Percentiles rank a stretch among this genome's conserved stretches.
Evolutionary conservation across 106 monocot species (phyloP).

Genomic region (Phalaenopsis equestris): DNA sequence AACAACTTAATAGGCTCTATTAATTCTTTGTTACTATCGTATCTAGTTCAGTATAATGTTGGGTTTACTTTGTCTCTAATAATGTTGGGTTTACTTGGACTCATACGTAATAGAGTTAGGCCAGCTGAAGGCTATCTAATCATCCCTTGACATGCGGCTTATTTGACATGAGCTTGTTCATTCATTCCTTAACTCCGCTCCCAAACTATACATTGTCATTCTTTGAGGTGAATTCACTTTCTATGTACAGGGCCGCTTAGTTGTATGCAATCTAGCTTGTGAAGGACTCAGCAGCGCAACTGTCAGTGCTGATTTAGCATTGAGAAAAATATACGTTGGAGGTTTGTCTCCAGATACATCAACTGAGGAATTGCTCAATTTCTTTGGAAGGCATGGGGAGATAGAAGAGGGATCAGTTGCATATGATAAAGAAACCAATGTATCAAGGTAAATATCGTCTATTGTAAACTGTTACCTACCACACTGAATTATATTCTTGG

Average conservation of each 20-base stretch:
- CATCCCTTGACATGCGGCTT: too few species aligned
- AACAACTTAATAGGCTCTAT: too few species aligned
- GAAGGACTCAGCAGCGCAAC: conserved; percentile 34
- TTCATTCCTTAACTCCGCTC: too few species aligned
- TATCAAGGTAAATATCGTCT: conserved; percentile 25
- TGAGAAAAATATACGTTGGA: conserved; percentile 42
- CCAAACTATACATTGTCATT: too few species aligned
- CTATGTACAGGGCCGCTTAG: conserved; percentile 31
- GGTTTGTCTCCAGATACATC: conserved; percentile 44
- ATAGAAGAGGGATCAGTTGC: conserved; percentile 62
- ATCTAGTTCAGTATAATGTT: too few species aligned
- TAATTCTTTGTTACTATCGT: too few species aligned
- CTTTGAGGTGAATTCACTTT: neutral
- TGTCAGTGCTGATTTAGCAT: conserved; percentile 34
- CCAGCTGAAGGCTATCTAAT: too few species aligned
- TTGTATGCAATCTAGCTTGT: conserved; percentile 54
- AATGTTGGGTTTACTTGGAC: too few species aligned
- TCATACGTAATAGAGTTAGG: too few species aligned
- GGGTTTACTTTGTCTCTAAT: too few species aligned
- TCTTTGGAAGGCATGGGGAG: conserved; percentile 47
- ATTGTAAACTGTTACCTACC: neutral
- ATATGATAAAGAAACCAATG: conserved; percentile 43
- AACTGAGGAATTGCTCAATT: conserved; percentile 38
- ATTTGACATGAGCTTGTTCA: too few species aligned
- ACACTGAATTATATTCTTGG: neutral